phyloP scores from a whole-genome alignment of 177 flowering plant genomes.

The Vitis hybrid region DNA sequence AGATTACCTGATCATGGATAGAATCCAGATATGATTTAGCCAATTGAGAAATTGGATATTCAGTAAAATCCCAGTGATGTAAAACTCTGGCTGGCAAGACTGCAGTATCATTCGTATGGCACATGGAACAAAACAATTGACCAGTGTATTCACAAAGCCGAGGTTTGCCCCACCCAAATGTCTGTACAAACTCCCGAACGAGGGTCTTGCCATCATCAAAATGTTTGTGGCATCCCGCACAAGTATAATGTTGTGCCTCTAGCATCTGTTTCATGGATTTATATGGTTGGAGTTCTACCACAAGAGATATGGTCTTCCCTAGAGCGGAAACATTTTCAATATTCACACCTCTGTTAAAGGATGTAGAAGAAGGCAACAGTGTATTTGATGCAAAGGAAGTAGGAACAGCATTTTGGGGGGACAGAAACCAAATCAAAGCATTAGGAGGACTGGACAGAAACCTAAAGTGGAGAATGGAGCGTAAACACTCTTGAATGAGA shows the following conservation, averaged over 20 bases:
- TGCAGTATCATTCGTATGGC: slow-evolving; percentile 90
- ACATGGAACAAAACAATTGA: slow-evolving; percentile 84
- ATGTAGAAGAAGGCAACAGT: slow-evolving; percentile 18
- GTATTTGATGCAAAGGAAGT: slow-evolving; percentile 38
- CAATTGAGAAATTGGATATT: slow-evolving; percentile 87
- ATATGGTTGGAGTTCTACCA: slow-evolving; percentile 59
- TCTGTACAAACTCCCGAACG: slow-evolving; percentile 63
- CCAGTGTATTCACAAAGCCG: slow-evolving; percentile 92
- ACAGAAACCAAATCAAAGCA: slow-evolving; percentile 67
- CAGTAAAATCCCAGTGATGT: slow-evolving; percentile 88
- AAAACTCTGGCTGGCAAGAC: slow-evolving; percentile 90
- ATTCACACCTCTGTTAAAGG: slow-evolving; percentile 14
- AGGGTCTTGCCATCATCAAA: slow-evolving; percentile 66
- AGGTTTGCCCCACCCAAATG: slow-evolving; percentile 93
- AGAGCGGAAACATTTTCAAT: slow-evolving; percentile 33
- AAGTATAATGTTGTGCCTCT: slow-evolving; percentile 74
- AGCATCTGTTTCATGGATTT: slow-evolving; percentile 74
- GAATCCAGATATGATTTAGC: slow-evolving; percentile 92
- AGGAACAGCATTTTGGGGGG: slow-evolving; percentile 49
- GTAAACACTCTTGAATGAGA: slow-evolving; percentile 86
- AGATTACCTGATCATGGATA: slow-evolving; percentile 76
- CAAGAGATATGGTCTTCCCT: slow-evolving; percentile 81
- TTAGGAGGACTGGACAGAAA: slow-evolving; percentile 41
- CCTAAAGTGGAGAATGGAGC: slow-evolving; percentile 55
- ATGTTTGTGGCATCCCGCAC: slow-evolving; percentile 88